Base-by-base conservation (phyloP, 2,329 filamentous ascomycete species). In the Nemania sp. region DNA sequence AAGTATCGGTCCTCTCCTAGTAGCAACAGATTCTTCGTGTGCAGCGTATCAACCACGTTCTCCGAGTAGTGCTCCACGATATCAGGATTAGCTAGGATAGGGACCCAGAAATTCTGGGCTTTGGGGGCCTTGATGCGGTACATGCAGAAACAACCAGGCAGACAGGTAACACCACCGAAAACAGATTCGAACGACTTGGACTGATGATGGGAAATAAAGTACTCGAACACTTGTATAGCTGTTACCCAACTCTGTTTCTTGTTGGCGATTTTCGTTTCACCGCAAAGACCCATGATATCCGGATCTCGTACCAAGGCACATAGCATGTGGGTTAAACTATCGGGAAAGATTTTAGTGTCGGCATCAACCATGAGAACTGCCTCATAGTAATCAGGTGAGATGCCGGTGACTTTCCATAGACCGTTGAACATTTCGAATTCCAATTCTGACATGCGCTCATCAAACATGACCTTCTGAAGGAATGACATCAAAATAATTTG, bases 371-470 rank as follows among this genome's bases (percentile, higher is more conserved):
- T 98, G 81, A 99, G 92, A 70, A 98, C 93, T 26, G 95, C 91
- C 80, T 99, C 96, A 81, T 98, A 99, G 80, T 94, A 99, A 81
- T 99, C 96, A 15, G 96, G 96, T 3, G 94, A 97, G 71, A 99
- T 98, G 74, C 97, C 97, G 20, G 96, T 99, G 52, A 99, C 93
- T 80, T 97, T 97, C 94, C 95, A 99, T 71, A 99, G 87, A 62
- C 96, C 96, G 79, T 98, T 99, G 85, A 99, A 99, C 93, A 99
- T 98, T 79, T 99, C 96, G 77, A 94, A 99, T 80, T 99, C 96
- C 60, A 99, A 90, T 80, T 99, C 95, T 20, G 97, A 99, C 96
- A 99, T 99, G 70, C 96, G 92, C 82, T 99, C 97, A 79, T 99
- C 96, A 76, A 99, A 99, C 96, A 99, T 99, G 78, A 99, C 96